Percentiles rank a stretch among this genome's conserved stretches.
These are phyloP conservation scores for Pyricularia grisea DNA, from an alignment of 2,329 filamentous ascomycete species.

Conservation along the genomic window DNA sequence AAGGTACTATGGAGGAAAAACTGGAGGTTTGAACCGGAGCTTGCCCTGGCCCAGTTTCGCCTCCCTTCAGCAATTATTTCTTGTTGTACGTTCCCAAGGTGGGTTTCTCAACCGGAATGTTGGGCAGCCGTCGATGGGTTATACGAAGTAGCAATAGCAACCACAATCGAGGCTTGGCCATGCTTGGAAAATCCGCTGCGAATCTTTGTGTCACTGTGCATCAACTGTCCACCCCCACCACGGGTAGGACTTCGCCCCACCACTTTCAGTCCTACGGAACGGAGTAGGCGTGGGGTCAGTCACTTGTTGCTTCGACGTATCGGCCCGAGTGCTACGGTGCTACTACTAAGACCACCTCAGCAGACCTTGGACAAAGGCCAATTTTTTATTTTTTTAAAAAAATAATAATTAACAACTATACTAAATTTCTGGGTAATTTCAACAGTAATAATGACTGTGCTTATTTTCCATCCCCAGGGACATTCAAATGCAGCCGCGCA, in stretches of 20 bases:
- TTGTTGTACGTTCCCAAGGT: neutral
- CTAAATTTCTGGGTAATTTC: neutral
- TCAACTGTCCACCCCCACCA: neutral
- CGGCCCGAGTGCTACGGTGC: neutral
- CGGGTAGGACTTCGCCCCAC: neutral
- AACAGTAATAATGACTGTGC: too few relatives aligned
- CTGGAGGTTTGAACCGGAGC: neutral
- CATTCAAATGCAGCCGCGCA: neutral
- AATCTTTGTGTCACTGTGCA: neutral
- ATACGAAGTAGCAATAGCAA: neutral
- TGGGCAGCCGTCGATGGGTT: neutral
- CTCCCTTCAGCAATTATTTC: neutral
- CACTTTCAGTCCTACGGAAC: neutral
- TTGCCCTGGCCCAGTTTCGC: neutral
- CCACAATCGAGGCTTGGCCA: neutral
- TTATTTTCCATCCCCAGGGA: neutral
- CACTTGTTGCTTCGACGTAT: neutral
- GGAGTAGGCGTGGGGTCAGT: neutral
- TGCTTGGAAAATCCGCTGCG: neutral
- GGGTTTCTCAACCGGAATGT: slow-evolving; percentile 1
- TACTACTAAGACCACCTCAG: neutral
- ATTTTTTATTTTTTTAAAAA: too few relatives aligned
- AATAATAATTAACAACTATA: too few relatives aligned
- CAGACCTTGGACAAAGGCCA: neutral
- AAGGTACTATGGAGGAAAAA: neutral